phyloP scores from a whole-genome alignment of 1,284 basidiomycete genomes.

The Hemileia vastatrix region DNA sequence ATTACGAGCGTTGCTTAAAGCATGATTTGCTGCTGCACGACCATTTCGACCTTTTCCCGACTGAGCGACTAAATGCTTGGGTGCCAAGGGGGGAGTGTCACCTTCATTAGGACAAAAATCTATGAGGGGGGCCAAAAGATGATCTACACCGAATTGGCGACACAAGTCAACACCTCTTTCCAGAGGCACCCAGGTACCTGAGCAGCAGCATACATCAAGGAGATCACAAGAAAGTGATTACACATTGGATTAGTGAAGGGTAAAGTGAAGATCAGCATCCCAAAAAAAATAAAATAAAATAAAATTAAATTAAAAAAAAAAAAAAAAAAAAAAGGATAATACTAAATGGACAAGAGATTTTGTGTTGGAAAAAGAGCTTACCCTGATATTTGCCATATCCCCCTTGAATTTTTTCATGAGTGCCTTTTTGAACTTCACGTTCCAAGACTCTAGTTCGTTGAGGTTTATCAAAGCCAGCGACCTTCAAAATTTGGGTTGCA shows the following conservation, averaged over 20 bases:
- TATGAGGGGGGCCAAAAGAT: constrained; percentile 81
- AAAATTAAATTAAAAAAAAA: neutral
- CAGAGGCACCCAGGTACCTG: constrained; percentile 98
- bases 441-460: constrained; percentile 95
- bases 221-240: neutral
- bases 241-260: neutral
- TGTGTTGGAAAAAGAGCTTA: constrained; percentile 45
- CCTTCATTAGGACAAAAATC: constrained; percentile 84
- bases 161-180: constrained; percentile 77
- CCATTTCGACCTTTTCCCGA: constrained; percentile 47
- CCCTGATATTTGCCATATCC: constrained; percentile 99
- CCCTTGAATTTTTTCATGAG: constrained; percentile 98
- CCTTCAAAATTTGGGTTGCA: constrained; percentile 98
- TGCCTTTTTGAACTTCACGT: constrained; percentile 95
- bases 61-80: constrained; percentile 80
- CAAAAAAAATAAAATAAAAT: neutral
- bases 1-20: constrained; percentile 32
- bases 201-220: neutral
- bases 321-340: neutral
- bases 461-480: constrained; percentile 98
- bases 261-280: neutral
- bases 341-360: neutral
- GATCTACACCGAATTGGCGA: constrained; percentile 86
- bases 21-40: constrained; percentile 48
- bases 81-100: constrained; percentile 81